Evolutionary conservation across 148 eudicot species (phyloP).

Genomic region (Rhododendron vialii): DNA sequence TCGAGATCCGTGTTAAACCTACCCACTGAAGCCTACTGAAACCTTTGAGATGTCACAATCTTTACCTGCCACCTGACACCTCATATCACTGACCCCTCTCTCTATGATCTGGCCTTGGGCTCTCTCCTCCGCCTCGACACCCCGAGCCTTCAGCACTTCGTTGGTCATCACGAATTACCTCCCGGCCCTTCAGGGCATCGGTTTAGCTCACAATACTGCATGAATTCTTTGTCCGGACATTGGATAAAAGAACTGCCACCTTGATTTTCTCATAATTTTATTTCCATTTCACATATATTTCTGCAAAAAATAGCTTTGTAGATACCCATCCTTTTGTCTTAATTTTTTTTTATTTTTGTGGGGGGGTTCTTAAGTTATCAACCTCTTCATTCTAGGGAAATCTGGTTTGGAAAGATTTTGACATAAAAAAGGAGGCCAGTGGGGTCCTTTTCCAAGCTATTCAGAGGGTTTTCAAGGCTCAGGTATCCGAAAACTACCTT

Average conservation of each 20-base stretch:
- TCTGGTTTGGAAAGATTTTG: constrained; percentile 47
- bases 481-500: constrained; percentile 58
- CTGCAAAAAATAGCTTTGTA: background rate
- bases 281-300: background rate
- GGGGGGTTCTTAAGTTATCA: background rate
- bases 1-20: too few species aligned
- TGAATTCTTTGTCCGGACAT: background rate
- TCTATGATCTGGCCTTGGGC: too few species aligned
- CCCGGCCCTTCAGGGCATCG: too few species aligned
- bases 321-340: background rate
- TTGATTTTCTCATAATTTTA: background rate
- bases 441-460: constrained; percentile 46
- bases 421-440: constrained; percentile 62
- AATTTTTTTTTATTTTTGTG: too few species aligned
- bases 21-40: too few species aligned
- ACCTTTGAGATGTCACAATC: too few species aligned
- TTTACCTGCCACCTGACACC: too few species aligned
- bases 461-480: constrained; percentile 32
- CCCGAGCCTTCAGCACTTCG: too few species aligned
- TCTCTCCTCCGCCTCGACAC: too few species aligned
- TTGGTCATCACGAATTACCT: too few species aligned
- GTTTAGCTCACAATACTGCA: background rate
- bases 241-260: background rate
- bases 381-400: constrained; percentile 43
- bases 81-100: too few species aligned